A percentile compares a stretch with the other conserved stretches of the same genome.
Evolutionary conservation across 2,329 filamentous ascomycete species (phyloP).

Genomic region (Talaromyces piceae): DNA sequence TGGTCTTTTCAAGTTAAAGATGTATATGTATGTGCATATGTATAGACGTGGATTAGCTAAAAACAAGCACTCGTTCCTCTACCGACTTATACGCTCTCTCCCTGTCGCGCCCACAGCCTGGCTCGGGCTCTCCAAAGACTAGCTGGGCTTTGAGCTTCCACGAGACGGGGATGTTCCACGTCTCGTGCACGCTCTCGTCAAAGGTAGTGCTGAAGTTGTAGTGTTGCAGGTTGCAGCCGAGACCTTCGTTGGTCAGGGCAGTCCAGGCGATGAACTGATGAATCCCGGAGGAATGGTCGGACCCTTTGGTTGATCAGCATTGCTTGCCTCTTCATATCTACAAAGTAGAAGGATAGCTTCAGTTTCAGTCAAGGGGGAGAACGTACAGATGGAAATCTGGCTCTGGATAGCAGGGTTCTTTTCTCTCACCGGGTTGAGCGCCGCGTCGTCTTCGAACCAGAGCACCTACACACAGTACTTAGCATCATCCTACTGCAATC

Average conservation of each 20-base stretch:
- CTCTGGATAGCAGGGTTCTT: constrained; percentile 5
- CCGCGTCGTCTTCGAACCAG: constrained; percentile 68
- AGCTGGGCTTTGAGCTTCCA: constrained; percentile 9
- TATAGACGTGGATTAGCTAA: not conserved
- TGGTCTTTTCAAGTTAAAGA: no score
- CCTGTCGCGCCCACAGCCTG: not conserved
- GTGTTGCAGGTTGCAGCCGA: constrained; percentile 11
- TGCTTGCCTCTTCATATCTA: constrained; percentile 47
- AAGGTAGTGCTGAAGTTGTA: constrained; percentile 6
- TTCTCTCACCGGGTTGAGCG: constrained; percentile 47
- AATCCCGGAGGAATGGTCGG: constrained; percentile 66
- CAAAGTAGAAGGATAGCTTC: not conserved
- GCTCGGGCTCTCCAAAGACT: constrained; percentile 6
- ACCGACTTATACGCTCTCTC: not conserved
- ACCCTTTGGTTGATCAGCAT: constrained; percentile 58
- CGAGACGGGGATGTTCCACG: constrained; percentile 3
- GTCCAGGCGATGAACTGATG: constrained; percentile 56
- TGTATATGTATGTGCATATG: no score
- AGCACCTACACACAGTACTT: constrained; percentile 43
- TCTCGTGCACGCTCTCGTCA: not conserved
- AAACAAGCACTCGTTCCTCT: not conserved
- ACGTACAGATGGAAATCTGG: constrained; percentile 1
- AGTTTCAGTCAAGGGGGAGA: constrained; percentile 8
- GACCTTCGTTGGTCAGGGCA: constrained; percentile 6
- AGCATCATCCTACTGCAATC: not conserved